These are phyloP conservation scores for Hura crepitans DNA, from an alignment of 441 rosid genomes.

Conservation along the genomic window DNA sequence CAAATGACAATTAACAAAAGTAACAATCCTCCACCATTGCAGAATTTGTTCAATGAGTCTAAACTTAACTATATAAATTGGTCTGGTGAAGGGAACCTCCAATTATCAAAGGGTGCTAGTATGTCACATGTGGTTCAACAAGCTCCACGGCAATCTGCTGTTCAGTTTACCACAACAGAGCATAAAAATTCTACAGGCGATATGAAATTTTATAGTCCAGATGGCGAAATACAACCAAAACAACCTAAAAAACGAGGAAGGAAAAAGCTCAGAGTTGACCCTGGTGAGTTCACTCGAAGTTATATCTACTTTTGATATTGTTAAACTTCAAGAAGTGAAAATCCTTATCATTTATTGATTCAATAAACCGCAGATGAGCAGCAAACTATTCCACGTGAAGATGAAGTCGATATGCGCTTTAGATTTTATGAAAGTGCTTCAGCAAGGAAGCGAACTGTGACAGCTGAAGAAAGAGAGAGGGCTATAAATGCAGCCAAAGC, in stretches of 20 bases:
- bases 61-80: conserved; percentile 35
- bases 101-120: conserved; percentile 33
- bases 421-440: conserved; percentile 95
- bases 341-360: conserved; percentile 23
- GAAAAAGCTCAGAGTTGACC: conserved; percentile 65
- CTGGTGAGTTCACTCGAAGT: conserved; percentile 52
- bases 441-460: conserved; percentile 85
- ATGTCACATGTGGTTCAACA: conserved; percentile 30
- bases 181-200: conserved; percentile 31
- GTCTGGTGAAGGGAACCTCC: conserved; percentile 39
- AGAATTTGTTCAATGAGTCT: conserved; percentile 56
- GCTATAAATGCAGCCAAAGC: conserved; percentile 87
- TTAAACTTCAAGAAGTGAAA: conserved; percentile 15
- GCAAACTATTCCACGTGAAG: conserved; percentile 41
- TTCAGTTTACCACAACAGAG: conserved; percentile 29
- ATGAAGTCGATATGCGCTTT: conserved; percentile 58
- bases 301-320: conserved; percentile 3
- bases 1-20: conserved; percentile 39
- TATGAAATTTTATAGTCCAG: conserved; percentile 30
- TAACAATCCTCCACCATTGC: conserved; percentile 48
- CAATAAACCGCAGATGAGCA: conserved; percentile 44
- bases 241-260: conserved; percentile 64
- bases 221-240: conserved; percentile 31
- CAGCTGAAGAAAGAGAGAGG: conserved; percentile 92
- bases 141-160: conserved; percentile 32